A percentile compares a stretch with the other conserved stretches of the same genome.
These are phyloP conservation scores for Conidiobolus incongruus DNA, from an alignment of 371 early-diverging fungal genomes.

Conservation along the genomic window DNA sequence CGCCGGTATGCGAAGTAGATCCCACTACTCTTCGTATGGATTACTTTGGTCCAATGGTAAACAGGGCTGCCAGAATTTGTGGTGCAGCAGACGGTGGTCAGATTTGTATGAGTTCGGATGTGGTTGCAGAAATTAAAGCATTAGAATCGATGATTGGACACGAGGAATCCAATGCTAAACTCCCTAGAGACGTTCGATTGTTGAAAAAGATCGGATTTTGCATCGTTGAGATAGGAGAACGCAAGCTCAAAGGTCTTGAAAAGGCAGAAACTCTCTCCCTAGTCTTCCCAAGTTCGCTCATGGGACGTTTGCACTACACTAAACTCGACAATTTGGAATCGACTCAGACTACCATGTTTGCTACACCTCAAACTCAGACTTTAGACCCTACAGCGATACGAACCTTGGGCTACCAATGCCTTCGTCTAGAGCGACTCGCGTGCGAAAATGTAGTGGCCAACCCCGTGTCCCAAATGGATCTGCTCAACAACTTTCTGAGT, in stretches of 20 bases:
- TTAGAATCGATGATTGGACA: slow-evolving; percentile 11
- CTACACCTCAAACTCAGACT: slow-evolving; percentile 7
- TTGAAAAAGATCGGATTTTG: slow-evolving; percentile 46
- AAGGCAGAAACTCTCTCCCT: slow-evolving; percentile 64
- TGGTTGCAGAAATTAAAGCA: slow-evolving; percentile 21
- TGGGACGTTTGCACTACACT: not conserved
- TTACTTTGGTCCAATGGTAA: slow-evolving; percentile 90
- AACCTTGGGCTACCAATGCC: slow-evolving; percentile 16
- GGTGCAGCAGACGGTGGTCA: slow-evolving; percentile 85
- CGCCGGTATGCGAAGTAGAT: slow-evolving; percentile 74
- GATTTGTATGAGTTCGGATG: slow-evolving; percentile 46
- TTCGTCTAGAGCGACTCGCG: slow-evolving; percentile 26
- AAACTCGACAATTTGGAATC: too few relatives aligned
- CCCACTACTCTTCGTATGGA: slow-evolving; percentile 85
- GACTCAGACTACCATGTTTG: not conserved
- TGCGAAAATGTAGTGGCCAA: slow-evolving; percentile 11
- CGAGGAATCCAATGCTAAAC: slow-evolving; percentile 6
- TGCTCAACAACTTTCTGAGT: slow-evolving; percentile 9
- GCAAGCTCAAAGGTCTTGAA: slow-evolving; percentile 70
- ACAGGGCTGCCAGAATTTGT: slow-evolving; percentile 68
- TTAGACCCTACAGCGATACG: slow-evolving; percentile 18
- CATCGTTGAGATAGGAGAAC: slow-evolving; percentile 52
- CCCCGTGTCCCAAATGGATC: slow-evolving; percentile 10
- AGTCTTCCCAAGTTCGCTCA: slow-evolving; percentile 16
- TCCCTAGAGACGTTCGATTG: slow-evolving; percentile 10